Conservation (phyloP, 202 grass and related monocot genomes). For the Carex sylvatica region DNA sequence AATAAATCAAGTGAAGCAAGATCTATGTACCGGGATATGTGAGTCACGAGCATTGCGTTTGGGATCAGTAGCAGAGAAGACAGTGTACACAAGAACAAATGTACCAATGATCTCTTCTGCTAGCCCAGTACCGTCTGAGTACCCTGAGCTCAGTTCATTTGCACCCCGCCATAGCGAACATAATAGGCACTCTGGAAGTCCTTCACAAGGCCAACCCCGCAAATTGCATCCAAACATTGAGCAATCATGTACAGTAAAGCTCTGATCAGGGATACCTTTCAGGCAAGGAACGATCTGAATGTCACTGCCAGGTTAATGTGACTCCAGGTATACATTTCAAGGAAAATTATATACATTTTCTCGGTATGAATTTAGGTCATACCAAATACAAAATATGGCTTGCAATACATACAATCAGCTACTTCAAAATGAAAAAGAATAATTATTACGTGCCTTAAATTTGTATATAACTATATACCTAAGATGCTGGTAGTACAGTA, state of each 20-base stretch:
- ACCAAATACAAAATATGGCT: too few species aligned
- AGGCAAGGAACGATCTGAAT: constrained; percentile 70
- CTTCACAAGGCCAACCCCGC: constrained; percentile 71
- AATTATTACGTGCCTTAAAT: too few species aligned
- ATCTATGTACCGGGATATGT: constrained; percentile 55
- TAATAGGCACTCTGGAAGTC: constrained; percentile 62
- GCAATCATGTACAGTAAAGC: constrained; percentile 72
- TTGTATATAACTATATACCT: constrained; percentile 36
- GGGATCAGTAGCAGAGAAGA: constrained; percentile 82
- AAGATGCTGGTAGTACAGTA: constrained; percentile 80
- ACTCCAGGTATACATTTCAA: constrained; percentile 29
- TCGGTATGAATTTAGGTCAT: neutral
- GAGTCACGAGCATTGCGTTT: constrained; percentile 81
- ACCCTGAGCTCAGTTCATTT: constrained; percentile 52
- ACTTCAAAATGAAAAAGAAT: too few species aligned
- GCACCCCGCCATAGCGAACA: constrained; percentile 61
- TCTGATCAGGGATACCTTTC: constrained; percentile 69
- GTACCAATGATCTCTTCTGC: constrained; percentile 83
- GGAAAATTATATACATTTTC: neutral
- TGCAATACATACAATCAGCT: too few species aligned
- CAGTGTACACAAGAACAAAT: constrained; percentile 84
- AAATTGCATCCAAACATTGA: constrained; percentile 77
- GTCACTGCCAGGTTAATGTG: constrained; percentile 88
- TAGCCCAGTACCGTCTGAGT: constrained; percentile 62
- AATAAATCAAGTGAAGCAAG: neutral